Conservation (phyloP, 2,329 filamentous ascomycete genomes). For the Aspergillus aculeatinus region DNA sequence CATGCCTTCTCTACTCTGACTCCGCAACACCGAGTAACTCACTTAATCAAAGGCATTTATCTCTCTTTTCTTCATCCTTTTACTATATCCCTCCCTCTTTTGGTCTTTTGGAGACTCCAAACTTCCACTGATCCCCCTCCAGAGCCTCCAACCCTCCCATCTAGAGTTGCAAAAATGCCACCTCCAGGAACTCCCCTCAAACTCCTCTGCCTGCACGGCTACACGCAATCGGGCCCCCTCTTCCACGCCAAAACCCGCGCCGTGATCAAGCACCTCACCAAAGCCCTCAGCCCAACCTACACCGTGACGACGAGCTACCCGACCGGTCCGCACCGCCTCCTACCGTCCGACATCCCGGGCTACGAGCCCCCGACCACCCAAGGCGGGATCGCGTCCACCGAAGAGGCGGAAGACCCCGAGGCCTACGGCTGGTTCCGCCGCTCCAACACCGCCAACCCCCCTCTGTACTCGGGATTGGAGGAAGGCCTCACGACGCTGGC, state of each 20-base stretch:
- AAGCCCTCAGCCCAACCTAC: conserved; percentile 63
- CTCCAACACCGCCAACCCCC: conserved; percentile 59
- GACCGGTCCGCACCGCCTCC: conserved; percentile 65
- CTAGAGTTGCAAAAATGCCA: conserved; percentile 4
- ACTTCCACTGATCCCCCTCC: neutral
- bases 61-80: neutral
- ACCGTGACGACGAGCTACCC: conserved; percentile 65
- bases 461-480: conserved; percentile 68
- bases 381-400: conserved; percentile 21
- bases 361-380: conserved; percentile 51
- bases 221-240: conserved; percentile 81
- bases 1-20: neutral
- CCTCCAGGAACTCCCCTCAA: conserved; percentile 45
- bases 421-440: conserved; percentile 82
- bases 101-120: neutral
- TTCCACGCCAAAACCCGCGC: conserved; percentile 89
- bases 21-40: neutral
- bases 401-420: conserved; percentile 53
- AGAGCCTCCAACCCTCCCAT: conserved; percentile 7
- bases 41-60: neutral
- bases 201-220: conserved; percentile 81
- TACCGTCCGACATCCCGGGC: conserved; percentile 67
- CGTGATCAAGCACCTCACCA: conserved; percentile 75
- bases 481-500: conserved; percentile 66
- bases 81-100: neutral